Evolutionary conservation across 129 eudicot genomes (phyloP), one percentile per base, ranked within the genome.

Genomic region (Tagetes patula): DNA sequence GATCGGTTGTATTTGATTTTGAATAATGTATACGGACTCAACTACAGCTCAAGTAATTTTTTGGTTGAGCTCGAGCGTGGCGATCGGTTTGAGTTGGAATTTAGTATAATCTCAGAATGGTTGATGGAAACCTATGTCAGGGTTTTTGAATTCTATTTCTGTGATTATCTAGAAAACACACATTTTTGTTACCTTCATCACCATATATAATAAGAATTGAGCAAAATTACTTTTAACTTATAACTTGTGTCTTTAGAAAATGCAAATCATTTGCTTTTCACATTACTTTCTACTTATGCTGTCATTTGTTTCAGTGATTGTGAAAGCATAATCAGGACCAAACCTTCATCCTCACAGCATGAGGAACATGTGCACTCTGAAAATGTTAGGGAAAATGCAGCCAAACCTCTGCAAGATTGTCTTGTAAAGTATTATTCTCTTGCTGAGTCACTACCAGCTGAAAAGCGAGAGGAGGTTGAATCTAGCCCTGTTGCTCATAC

Each of bases 341-440:
- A 34, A 61, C 4, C 66, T 36, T 36, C 66, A 55, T 7, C 11
- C 37, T 30, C 3, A 27, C 27, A 5, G 9, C 10, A 13, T 61
- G 66, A 34, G 66, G 8, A 61, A 31, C 36, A 71, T 70, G 42
- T 54, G 33, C 6, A 30, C 70, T 27, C 12, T 71, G 96, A 83
- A 77, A 94, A 86, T 73, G 85, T 84, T 54, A 83, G 83, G 65
- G 84, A 68, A n/a, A 69, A 62, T 60, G 88, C 96, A 43, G 66
- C 80, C 13, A 83, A 75, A 73, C 49, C 52, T 45, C 75, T 90
- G 69, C 39, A 73, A 53, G 61, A 75, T 33, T 74, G 79, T 83
- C 82, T 94, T 32, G 79, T 14, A 67, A 84, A 85, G 43, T 71
- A 79, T 67, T 84, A 76, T 58, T 59, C 8, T 70, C 81, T 61